These are phyloP conservation scores for Vaccinium darrowii DNA, from an alignment of 148 eudicot genomes.

Conservation along the genomic window DNA sequence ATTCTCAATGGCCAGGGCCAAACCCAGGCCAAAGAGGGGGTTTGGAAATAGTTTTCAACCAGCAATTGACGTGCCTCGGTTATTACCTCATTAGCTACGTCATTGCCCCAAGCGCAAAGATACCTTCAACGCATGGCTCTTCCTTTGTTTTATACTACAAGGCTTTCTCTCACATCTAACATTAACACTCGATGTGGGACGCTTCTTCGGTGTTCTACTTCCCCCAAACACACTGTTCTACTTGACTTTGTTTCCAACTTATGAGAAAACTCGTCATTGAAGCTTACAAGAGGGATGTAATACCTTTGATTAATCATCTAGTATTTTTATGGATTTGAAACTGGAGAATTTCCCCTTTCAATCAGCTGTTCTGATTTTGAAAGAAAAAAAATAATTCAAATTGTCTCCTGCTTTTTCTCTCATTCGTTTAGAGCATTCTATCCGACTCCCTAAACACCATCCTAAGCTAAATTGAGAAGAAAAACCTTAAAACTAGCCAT, in stretches of 20 bases:
- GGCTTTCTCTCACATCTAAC: neutral
- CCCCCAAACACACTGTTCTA: neutral
- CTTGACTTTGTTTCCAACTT: neutral
- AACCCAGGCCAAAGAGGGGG: conserved; percentile 29
- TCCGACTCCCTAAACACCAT: too few species aligned
- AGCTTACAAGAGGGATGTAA: neutral
- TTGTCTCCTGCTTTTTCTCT: too few species aligned
- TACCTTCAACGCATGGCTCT: fast-evolving
- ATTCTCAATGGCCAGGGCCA: conserved; percentile 24
- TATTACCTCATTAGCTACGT: conserved; percentile 33
- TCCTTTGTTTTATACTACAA: neutral
- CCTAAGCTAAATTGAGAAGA: too few species aligned
- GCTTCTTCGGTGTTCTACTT: too few species aligned
- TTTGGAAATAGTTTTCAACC: conserved; percentile 46
- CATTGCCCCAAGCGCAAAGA: conserved; percentile 39
- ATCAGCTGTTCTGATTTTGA: neutral
- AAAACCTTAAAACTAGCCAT: too few species aligned
- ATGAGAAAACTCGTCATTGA: neutral
- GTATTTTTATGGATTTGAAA: neutral
- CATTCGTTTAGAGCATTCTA: too few species aligned
- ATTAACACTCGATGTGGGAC: neutral
- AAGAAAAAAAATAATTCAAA: too few species aligned
- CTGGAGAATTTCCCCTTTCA: neutral
- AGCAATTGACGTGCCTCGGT: conserved; percentile 42
- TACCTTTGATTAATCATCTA: neutral